These are phyloP conservation scores for Fraxinus baroniana DNA, from an alignment of 305 asterid genomes.

Conservation along the genomic window DNA sequence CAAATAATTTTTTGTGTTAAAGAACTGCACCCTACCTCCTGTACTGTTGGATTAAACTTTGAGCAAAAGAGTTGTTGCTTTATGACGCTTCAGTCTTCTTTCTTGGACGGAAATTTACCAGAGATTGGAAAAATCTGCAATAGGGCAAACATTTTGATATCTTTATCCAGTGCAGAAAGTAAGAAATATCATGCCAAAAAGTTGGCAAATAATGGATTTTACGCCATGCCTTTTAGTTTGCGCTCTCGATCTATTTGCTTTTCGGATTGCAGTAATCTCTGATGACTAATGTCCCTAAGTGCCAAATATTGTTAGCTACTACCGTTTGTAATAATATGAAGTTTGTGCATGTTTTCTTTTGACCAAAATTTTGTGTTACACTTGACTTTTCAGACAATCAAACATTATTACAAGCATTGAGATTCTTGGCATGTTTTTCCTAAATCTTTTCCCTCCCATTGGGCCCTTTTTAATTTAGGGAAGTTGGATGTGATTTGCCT, in stretches of 20 bases:
- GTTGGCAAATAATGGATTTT: background rate
- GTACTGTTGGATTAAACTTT: background rate
- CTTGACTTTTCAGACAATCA: background rate
- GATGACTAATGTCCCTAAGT: background rate
- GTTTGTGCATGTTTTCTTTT: background rate
- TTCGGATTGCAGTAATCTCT: background rate
- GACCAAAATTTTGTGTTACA: background rate
- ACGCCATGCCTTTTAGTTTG: background rate
- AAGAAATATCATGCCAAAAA: background rate
- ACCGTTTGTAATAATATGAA: background rate
- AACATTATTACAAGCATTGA: background rate
- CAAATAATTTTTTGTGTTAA: background rate
- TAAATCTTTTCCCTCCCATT: background rate
- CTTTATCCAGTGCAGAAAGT: background rate
- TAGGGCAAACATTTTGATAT: background rate
- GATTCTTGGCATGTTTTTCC: background rate
- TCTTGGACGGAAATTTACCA: constrained; percentile 6
- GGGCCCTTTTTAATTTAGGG: background rate
- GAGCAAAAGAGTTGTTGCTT: constrained; percentile 6
- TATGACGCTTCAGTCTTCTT: background rate
- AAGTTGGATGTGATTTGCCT: constrained; percentile 3
- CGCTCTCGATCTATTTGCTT: background rate
- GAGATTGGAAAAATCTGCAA: constrained; percentile 3
- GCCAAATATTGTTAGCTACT: background rate
- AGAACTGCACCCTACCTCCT: background rate